phyloP scores from a whole-genome alignment of 2,329 filamentous ascomycete genomes.

The Cylindrodendrum hubeiense region DNA sequence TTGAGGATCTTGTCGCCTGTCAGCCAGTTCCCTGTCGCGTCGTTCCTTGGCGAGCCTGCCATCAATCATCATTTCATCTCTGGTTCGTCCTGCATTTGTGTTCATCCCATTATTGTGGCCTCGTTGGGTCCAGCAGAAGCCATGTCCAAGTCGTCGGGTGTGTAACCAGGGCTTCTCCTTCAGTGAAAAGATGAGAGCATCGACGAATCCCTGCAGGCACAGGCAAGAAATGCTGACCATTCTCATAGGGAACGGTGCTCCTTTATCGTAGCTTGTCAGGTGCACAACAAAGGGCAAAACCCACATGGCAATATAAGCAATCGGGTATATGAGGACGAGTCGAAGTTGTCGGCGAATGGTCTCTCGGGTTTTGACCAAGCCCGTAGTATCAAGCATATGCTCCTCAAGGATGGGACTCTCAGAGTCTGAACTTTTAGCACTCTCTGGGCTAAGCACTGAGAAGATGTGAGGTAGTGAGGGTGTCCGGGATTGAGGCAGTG shows the following conservation, averaged over 20 bases:
- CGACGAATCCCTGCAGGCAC: constrained; percentile 74
- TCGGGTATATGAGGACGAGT: constrained; percentile 81
- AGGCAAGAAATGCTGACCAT: constrained; percentile 69
- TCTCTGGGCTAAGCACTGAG: constrained; percentile 35
- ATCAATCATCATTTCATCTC: constrained; percentile 66
- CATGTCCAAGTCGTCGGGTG: constrained; percentile 27
- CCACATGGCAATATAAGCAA: constrained; percentile 80
- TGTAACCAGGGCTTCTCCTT: constrained; percentile 78
- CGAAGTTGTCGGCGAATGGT: constrained; percentile 77
- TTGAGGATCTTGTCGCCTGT: constrained; percentile 30
- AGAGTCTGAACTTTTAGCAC: constrained; percentile 31
- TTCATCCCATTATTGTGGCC: constrained; percentile 24
- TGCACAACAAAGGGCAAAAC: constrained; percentile 77
- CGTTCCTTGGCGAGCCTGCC: constrained; percentile 61
- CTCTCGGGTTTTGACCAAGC: constrained; percentile 57
- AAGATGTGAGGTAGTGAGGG: constrained; percentile 44
- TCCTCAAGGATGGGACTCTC: constrained; percentile 27
- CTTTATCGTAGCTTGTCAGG: constrained; percentile 54
- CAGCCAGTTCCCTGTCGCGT: constrained; percentile 60
- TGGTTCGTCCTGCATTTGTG: constrained; percentile 56
- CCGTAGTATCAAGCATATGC: constrained; percentile 38
- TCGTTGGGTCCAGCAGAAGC: constrained; percentile 30
- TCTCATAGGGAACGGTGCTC: constrained; percentile 67
- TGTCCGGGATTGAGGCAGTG: constrained; percentile 25
- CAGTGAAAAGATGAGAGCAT: constrained; percentile 75